Base-by-base conservation (phyloP, 108 stramenopile species). In the Fistulifera pelliculosa region DNA sequence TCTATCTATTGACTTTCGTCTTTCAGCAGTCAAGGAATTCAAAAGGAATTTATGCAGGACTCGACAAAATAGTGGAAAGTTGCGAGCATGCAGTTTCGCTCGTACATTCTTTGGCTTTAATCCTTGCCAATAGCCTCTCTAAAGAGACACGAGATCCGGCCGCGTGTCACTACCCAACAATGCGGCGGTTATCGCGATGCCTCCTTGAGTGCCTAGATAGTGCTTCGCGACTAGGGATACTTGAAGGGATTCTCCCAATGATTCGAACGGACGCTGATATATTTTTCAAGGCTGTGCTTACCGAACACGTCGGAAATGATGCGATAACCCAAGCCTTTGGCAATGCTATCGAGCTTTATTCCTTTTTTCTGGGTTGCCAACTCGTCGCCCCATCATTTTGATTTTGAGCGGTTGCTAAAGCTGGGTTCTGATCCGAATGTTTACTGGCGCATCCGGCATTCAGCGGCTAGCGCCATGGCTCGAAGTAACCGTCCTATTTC, bases 121-220 rank as follows among this genome's bases (percentile, higher is more conserved):
- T 35, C 31, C 6, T 35, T 3, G 31, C 31, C 31, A 6, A 8
- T 35, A 35, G 31, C 8, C 31, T 35, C 17, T 19, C 27, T 7
- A 41, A 25, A 15, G 38, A n/a, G 5, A 38, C 1, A 11, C 19
- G 21, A 49, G 27, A 49, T 15, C 15, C 39, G 2, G 39, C 2
- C 23, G 52, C 27, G 12, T 21, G 61, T 27, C 81, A 82, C 47
- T 21, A 62, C 15, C 81, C 81, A 38, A 75, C 74, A 5, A 28
- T 77, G 24, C 66, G 81, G 16, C 73, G 81, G 1, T 42, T 82
- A 13, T 75, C 74, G 3, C 62, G 81, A 2, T 77, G 76, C 47
- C 44, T 68, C 39, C 28, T 82, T 26, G 81, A 82, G 51, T 68
- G 69, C 45, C 14, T 67, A 5, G 27, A 73, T 59, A 39, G 19